Evolutionary conservation across 2,329 filamentous ascomycete genomes (phyloP).

Genomic region (Epichloe glyceriae): DNA sequence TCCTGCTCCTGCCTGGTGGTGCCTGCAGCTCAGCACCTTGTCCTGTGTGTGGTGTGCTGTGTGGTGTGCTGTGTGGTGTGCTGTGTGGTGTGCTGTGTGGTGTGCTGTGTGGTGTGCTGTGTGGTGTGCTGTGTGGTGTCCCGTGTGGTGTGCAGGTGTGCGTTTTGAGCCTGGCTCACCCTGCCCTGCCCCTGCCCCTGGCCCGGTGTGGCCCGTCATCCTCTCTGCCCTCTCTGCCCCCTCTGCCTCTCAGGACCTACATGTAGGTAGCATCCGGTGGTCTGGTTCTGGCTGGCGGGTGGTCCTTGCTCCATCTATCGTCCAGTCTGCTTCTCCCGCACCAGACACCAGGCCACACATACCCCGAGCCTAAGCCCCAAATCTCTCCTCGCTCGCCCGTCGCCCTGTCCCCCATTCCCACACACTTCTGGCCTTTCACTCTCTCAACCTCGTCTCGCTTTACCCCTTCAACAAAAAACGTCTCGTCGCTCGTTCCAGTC

Average conservation of each 20-base stretch:
- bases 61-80: neutral
- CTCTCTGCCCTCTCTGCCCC: too few species aligned
- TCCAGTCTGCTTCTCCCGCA: neutral
- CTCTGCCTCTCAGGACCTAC: too few species aligned
- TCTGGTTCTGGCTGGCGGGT: neutral
- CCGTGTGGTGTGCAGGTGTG: neutral
- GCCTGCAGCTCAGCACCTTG: neutral
- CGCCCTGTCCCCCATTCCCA: constrained; percentile 3
- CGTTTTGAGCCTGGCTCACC: too few species aligned
- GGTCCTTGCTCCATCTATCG: neutral
- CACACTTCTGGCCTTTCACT: constrained; percentile 5
- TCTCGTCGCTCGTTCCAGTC: constrained; percentile 25
- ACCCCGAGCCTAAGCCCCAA: neutral
- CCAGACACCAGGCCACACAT: neutral
- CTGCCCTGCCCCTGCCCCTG: too few species aligned
- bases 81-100: neutral
- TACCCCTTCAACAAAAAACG: constrained; percentile 26
- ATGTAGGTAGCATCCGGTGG: neutral
- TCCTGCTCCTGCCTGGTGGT: neutral
- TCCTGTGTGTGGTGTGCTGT: neutral
- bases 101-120: neutral
- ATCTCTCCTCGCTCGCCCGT: constrained; percentile 6
- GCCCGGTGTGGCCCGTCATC: too few species aligned
- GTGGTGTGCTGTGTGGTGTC: neutral
- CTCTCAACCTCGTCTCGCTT: constrained; percentile 13